Evolutionary conservation across 768 basidiomycete genomes (phyloP).

Genomic region (Amylocystis lapponica): DNA sequence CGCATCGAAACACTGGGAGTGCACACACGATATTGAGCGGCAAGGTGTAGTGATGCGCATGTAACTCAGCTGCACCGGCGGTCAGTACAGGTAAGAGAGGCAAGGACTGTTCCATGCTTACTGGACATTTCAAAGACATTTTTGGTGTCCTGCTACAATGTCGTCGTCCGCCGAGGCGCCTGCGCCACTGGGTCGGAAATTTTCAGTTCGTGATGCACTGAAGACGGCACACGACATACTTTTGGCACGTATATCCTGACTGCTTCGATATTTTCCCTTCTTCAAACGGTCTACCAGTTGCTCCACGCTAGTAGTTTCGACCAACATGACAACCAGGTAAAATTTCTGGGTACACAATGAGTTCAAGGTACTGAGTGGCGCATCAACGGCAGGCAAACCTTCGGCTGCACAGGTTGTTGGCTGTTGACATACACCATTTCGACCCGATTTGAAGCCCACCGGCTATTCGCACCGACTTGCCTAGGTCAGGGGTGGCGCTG

Average conservation of each 20-base stretch:
- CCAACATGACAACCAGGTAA: conserved; percentile 78
- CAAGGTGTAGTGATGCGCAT: conserved; percentile 79
- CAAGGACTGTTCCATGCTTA: conserved; percentile 34
- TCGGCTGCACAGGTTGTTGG: conserved; percentile 66
- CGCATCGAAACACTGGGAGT: conserved; percentile 95
- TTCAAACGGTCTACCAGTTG: conserved; percentile 65
- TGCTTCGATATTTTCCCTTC: conserved; percentile 57
- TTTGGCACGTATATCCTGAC: conserved; percentile 56
- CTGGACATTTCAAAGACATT: conserved; percentile 92
- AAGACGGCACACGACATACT: too few species aligned
- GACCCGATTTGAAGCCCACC: conserved; percentile 55
- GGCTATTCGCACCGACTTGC: conserved; percentile 35
- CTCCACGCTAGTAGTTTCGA: conserved; percentile 68
- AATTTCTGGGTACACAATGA: conserved; percentile 63
- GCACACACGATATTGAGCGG: conserved; percentile 83
- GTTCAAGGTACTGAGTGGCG: too few species aligned
- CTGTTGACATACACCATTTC: conserved; percentile 92
- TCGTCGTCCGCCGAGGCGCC: conserved; percentile 69
- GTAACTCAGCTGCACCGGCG: conserved; percentile 62
- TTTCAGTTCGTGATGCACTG: conserved; percentile 1
- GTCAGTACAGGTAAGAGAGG: background rate
- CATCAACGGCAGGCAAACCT: conserved; percentile 40
- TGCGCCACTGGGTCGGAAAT: conserved; percentile 43
- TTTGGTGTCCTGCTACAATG: conserved; percentile 82
- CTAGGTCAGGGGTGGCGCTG: conserved; percentile 78